Evolutionary conservation across 768 basidiomycete genomes (phyloP), one percentile per base, ranked within the genome.

Genomic region (Tulasnella sp.): DNA sequence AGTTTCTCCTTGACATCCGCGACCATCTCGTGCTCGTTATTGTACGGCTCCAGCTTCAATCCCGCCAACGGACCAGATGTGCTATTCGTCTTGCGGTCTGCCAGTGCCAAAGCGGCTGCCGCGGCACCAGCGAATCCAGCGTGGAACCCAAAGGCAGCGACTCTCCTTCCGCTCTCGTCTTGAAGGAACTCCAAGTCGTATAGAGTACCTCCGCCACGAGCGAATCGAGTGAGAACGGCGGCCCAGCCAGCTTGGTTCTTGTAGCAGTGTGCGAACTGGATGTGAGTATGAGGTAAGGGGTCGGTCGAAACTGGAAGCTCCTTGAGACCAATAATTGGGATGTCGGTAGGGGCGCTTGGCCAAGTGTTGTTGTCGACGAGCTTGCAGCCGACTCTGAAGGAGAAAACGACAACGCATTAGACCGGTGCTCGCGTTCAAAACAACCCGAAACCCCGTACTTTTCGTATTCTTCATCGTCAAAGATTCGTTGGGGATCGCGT

Each of bases 251-350:
- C 94, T 82, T 99, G 97, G 58, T 89, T 85, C 84, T 99, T 99
- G 88, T 93, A 99, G 84, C 96, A 97, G 83, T 99, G 97, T 3
- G 96, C 96, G 80, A 99, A 99, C 80, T 97, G 95, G 81, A 99
- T 95, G 83, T 99, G 97, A 2, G 93, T 94, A 83, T 99, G 97
- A 9, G 89, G 90, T 22, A 99, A 85, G 29, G 97, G 92, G 40
- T 90, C 90, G 67, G 88, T 86, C 54, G 94, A 96, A 74, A 85
- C 89, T 31, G 92, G 90, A n/a, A 99, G 89, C 82, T 99, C 97
- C 86, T 99, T 99, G 83, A 99, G 87, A 6, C 97, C 97, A 80
- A 98, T 91, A 83, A 99, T 96, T 58, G 92, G 91, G 40, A 90
- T 84, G 58, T 88, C 83, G 31, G 82, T 83, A 0, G 95, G 94